Evolutionary conservation across 176 grass and related monocot genomes (phyloP), one percentile per base, ranked within the genome.

Genomic region (Bromus sterilis): DNA sequence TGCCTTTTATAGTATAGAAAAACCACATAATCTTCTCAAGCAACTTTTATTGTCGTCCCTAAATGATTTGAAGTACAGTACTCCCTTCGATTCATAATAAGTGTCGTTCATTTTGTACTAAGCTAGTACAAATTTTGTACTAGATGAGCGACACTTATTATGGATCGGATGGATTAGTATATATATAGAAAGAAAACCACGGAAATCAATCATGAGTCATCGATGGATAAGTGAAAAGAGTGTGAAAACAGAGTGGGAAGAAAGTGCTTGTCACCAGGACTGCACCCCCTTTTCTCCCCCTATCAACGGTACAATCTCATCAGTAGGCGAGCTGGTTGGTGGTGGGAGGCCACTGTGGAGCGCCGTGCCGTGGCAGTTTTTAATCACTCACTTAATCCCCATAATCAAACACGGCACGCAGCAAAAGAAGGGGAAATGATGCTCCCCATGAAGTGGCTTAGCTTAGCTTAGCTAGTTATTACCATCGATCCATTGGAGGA

Each of bases 281-380:
- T 39, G 34, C 34, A 12, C 43, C 14, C 24, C 2, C 16, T 88
- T 80, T 70, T 56, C 11, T 41, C 11, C 29, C 51, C 24, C 63
- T n/a, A 79, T 30, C 76, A 60, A 57, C 20, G 37, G 60, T 80
- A 69, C 81, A 68, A 61, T 84, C 26, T 56, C 76, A 80, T 77
- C 24, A 74, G 81, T 40, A 48, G 81, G 81, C 78, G 21, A 49
- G 46, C 34, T n/a, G 72, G 57, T 81, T 58, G 80, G 42, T 37
- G 34, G 59, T 23, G 33, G 15, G 58, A 55, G 11, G 71, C 5
- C 31, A 53, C 48, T 25, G 72, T 23, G 71, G 46, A 75, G 11
- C 12, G 33, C 51, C 49, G 44, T 51, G 62, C 33, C 41, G 21
- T 59, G 74, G 25, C 6, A 32, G 28, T 9, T 48, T 57, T 56